These are phyloP conservation scores for Athelia sp. DNA, from an alignment of 1,284 basidiomycete species.

Conservation along the genomic window DNA sequence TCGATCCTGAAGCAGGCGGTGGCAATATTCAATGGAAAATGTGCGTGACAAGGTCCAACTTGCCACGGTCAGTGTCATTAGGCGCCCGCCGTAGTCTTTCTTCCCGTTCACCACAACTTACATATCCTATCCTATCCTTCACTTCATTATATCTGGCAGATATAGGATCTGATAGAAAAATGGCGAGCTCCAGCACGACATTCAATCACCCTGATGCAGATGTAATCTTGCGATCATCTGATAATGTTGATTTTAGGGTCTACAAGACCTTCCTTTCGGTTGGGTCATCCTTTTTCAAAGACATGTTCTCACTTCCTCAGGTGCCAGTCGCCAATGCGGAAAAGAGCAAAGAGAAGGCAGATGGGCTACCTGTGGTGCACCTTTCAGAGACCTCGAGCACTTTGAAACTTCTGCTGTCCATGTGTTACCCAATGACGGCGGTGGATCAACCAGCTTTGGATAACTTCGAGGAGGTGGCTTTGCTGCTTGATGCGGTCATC, in stretches of 20 bases:
- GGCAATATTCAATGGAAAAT: no score
- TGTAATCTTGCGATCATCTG: slow-evolving; percentile 27
- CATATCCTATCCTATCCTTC: no score
- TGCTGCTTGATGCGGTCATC: neutral
- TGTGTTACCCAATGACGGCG: neutral
- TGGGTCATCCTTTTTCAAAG: slow-evolving; percentile 30
- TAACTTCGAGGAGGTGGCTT: neutral
- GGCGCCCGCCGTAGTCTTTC: no score
- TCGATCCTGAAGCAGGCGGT: no score
- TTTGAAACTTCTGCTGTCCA: neutral
- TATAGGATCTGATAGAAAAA: no score
- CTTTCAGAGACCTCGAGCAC: slow-evolving; percentile 19
- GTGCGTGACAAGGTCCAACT: no score
- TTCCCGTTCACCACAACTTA: no score
- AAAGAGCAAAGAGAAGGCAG: slow-evolving; percentile 2
- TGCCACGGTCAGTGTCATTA: no score
- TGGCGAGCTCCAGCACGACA: slow-evolving; percentile 12
- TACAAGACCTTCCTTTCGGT: slow-evolving; percentile 27
- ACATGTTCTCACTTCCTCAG: slow-evolving; percentile 30
- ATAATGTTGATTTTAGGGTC: slow-evolving; percentile 24
- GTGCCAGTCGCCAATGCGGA: neutral
- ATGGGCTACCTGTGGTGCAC: slow-evolving; percentile 15
- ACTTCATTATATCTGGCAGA: no score
- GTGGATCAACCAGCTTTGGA: no score
- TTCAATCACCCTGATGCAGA: slow-evolving; percentile 21